Conservation (phyloP, 768 basidiomycete genomes). For the Hericium erinaceus region DNA sequence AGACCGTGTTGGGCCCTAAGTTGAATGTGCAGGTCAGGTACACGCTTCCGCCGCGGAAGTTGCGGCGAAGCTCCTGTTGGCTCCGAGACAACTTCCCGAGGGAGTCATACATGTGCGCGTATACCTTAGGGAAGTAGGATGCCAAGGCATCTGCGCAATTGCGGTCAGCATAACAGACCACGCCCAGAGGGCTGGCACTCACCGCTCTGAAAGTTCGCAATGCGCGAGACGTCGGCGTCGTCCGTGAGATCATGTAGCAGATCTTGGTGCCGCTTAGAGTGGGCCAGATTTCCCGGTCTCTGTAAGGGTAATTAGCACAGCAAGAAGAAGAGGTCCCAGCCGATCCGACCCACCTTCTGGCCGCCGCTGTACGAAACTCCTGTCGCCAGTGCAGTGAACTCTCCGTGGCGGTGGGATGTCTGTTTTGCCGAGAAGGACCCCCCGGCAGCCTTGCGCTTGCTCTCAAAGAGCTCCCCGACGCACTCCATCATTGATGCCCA, state of each 20-base stretch:
- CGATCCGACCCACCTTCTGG: background rate
- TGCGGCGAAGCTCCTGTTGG: background rate
- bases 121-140: background rate
- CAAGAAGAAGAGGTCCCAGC: background rate
- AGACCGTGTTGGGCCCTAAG: slow-evolving; percentile 6
- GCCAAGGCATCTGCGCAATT: background rate
- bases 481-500: background rate
- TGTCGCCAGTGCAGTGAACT: background rate
- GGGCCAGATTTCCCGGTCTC: background rate
- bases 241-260: background rate
- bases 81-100: background rate
- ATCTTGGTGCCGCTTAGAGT: background rate
- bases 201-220: background rate
- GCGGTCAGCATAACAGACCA: no score
- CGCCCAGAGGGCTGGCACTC: background rate
- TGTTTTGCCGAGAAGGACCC: background rate
- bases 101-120: background rate
- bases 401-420: background rate
- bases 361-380: slow-evolving; percentile 3
- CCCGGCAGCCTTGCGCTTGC: background rate
- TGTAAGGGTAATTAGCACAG: background rate
- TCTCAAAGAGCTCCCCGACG: background rate
- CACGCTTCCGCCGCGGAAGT: slow-evolving; percentile 9
- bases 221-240: background rate
- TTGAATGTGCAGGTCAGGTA: slow-evolving; percentile 14